These are phyloP conservation scores for Flaveria bidentis DNA, from an alignment of 129 eudicot species.

Conservation along the genomic window DNA sequence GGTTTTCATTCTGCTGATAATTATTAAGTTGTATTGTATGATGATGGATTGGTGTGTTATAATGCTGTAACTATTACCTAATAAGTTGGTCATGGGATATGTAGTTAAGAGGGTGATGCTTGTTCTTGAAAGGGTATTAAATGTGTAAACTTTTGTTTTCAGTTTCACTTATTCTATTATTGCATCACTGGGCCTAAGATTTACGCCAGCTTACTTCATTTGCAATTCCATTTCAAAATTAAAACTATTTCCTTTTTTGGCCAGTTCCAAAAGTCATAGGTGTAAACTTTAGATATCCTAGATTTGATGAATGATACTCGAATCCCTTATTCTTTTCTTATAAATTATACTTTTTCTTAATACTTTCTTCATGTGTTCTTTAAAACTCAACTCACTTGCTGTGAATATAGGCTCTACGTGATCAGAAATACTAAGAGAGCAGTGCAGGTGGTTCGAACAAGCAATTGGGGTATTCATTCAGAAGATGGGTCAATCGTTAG, in stretches of 20 bases:
- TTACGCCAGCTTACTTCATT: neutral
- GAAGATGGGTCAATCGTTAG: slow-evolving; percentile 35
- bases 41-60: too few relatives aligned
- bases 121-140: neutral
- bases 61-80: neutral
- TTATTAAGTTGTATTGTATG: too few relatives aligned
- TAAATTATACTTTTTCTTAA: neutral
- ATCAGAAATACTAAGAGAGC: slow-evolving; percentile 46
- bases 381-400: neutral
- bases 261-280: neutral
- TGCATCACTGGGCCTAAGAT: neutral
- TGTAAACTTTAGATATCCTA: neutral
- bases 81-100: neutral
- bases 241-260: neutral
- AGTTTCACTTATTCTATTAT: too few relatives aligned
- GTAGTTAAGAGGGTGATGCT: neutral
- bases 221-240: neutral
- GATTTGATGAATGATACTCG: neutral
- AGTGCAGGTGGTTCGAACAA: slow-evolving; percentile 34
- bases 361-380: neutral
- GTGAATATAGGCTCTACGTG: slow-evolving; percentile 50
- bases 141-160: neutral
- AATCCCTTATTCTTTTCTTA: neutral
- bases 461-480: slow-evolving; percentile 36
- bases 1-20: too few relatives aligned